A percentile compares a stretch with the other conserved stretches of the same genome.
These are phyloP conservation scores for Xylaria bambusicola DNA, from an alignment of 495 filamentous ascomycete species.

Conservation along the genomic window DNA sequence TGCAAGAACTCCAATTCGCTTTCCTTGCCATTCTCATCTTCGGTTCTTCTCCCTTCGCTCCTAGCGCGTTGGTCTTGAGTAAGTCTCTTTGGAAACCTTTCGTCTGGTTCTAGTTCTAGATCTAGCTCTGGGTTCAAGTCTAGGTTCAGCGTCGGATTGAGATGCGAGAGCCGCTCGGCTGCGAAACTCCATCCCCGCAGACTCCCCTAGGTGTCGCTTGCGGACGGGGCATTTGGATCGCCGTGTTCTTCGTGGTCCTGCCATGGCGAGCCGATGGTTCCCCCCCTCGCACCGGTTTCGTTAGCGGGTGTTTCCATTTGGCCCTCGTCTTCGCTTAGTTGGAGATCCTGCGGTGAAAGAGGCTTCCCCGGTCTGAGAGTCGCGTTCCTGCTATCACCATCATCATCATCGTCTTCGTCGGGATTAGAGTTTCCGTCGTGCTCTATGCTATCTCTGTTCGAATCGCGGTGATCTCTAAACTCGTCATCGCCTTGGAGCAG, in stretches of 20 bases:
- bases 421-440: neutral
- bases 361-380: slow-evolving; percentile 23
- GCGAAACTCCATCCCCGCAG: slow-evolving; percentile 7
- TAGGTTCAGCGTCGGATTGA: neutral
- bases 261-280: slow-evolving; percentile 27
- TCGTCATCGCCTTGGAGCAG: slow-evolving; percentile 29
- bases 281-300: slow-evolving; percentile 4
- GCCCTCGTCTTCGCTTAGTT: slow-evolving; percentile 7
- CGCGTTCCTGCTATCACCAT: slow-evolving; percentile 20
- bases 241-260: slow-evolving; percentile 21
- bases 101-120: neutral
- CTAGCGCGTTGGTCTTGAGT: neutral
- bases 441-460: neutral
- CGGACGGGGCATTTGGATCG: neutral
- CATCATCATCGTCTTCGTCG: slow-evolving; percentile 33
- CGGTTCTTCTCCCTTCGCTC: neutral
- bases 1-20: neutral
- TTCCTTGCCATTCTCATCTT: neutral
- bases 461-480: slow-evolving; percentile 12
- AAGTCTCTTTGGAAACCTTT: neutral
- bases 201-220: slow-evolving; percentile 13
- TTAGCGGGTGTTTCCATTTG: slow-evolving; percentile 10
- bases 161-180: neutral
- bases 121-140: neutral
- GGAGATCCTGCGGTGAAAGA: slow-evolving; percentile 13